Conservation (phyloP, 805 yeast genomes). For the Yarrowia yakushimensis region DNA sequence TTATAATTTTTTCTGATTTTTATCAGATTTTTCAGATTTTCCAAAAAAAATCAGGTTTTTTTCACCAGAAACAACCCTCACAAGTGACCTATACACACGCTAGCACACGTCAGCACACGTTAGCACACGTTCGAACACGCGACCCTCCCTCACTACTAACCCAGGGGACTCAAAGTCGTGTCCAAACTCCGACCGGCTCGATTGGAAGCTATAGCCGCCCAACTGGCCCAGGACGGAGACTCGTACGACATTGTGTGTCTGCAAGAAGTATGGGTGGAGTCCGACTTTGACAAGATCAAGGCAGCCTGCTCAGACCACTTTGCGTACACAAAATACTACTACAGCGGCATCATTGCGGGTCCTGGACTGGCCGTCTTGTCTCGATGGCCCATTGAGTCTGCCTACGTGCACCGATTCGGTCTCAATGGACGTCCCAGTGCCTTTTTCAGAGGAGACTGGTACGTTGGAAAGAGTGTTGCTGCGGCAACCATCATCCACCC, state of each 20-base stretch:
- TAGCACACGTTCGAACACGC: too few relatives aligned
- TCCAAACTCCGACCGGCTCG: conserved; percentile 67
- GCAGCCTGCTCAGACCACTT: conserved; percentile 45
- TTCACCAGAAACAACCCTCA: too few relatives aligned
- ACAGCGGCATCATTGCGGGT: conserved; percentile 83
- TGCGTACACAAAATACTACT: conserved; percentile 67
- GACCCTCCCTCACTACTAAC: too few relatives aligned
- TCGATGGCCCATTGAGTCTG: conserved; percentile 72
- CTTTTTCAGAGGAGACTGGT: conserved; percentile 94
- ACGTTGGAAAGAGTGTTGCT: conserved; percentile 86
- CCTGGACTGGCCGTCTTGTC: conserved; percentile 89
- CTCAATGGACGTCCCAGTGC: conserved; percentile 94
- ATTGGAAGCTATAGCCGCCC: conserved; percentile 67
- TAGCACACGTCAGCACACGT: too few relatives aligned
- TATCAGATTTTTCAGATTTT: too few relatives aligned
- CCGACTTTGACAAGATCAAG: conserved; percentile 72
- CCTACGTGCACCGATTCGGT: conserved; percentile 80
- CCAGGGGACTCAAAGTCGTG: conserved; percentile 77
- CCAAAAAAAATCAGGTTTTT: too few relatives aligned
- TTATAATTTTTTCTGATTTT: too few relatives aligned
- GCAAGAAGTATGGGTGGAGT: conserved; percentile 91
- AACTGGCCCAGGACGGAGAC: conserved; percentile 46
- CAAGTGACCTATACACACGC: too few relatives aligned
- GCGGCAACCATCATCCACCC: conserved; percentile 63
- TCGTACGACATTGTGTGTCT: conserved; percentile 81